Evolutionary conservation across 225 moss, liverwort and hornwort species (phyloP), one percentile per base, ranked within the genome.

Genomic region (Lunularia cruciata): DNA sequence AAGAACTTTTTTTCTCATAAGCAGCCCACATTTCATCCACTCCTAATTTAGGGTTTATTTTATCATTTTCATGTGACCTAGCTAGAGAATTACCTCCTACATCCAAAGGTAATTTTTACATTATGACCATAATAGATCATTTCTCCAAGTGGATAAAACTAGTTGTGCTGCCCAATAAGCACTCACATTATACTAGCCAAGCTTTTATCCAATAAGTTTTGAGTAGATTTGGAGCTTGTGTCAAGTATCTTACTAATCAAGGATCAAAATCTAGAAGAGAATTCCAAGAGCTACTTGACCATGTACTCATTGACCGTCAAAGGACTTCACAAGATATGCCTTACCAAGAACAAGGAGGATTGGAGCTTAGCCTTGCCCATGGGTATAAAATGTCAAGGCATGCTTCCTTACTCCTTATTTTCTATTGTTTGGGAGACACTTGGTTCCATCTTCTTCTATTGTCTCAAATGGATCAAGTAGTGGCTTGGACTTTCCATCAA

Each of bases 21-120:
- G 6, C 36, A 56, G 38, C 57, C 38, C 54, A 70, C 39, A 47
- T 43, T 57, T 70, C 30, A 45, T 57, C 57, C n/a, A n/a, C n/a
- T n/a, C n/a, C n/a, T n/a, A n/a, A n/a, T n/a, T n/a, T n/a, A n/a
- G n/a, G n/a, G n/a, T 12, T 42, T 6, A 6, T 42, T 42, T 6
- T 42, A 32, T 32, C 13, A 3, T 22, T 57, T 58, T 51, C 49
- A 32, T 68, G 68, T 53, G 51, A 53, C 20, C 22, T 48, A 20
- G 27, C 28, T 49, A 10, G 68, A 31, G 51, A 60, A 4, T 34
- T 60, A 37, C 5, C 35, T n/a, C 27, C 10, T 36, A 52, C 28
- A 7, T 15, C 32, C 13, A 15, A 22, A 27, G 51, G 28, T 4
- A 68, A 52, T 52, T 14, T 68, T 3, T 68, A 52, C 26, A 34